Base-by-base conservation (phyloP, 768 basidiomycete species). In the Glaciozyma antarctica region DNA sequence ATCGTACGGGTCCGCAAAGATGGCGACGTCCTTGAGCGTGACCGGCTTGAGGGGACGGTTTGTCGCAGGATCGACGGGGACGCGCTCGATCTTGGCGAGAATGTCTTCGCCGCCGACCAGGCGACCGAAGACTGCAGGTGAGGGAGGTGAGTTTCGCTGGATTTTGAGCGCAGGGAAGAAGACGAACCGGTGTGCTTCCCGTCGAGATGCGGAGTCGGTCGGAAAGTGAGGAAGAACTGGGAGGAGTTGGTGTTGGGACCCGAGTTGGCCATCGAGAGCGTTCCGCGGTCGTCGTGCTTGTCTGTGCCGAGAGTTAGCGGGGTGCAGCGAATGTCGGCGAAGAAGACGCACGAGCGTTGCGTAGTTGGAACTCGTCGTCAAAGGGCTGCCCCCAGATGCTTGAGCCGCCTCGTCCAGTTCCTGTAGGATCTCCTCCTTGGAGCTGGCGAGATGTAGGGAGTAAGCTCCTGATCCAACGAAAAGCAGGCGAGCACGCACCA, bases 361-460 rank as follows among this genome's bases (percentile, higher is more conserved):
- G 90, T 65, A 88, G 73, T 73, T 89, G 87, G 74, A 88, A 83
- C 77, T 99, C 95, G 73, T 99, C 95, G 63, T 93, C 84, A 78
- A 99, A 99, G 15, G 91, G 88, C 21, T 87, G 90, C 1, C 90
- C 92, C 95, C 95, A 98, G 75, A 85, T 85, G 9, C 89, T 91
- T 71, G 90, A 82, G 8, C 95, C 95, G 13, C 95, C 95, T 38
- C 88, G 80, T 1, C 95, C 95, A 2, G 92, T 98, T 3, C 95
- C 94, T 0, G 90, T 90, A 9, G 95, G 95, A 75, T 99, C 95
- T 41, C 95, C 95, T 3, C 92, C 92, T 82, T 98, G 94, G n/a
- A 92, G 84, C 91, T 92, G 65, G 2, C 24, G 53, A 34, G n/a
- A 26, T 34, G 44, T 38, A 32, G 32, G 32, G 44, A 61, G 38